Evolutionary conservation across 768 basidiomycete species (phyloP), one percentile per base, ranked within the genome.

Genomic region (Leccinum subtestaceum): DNA sequence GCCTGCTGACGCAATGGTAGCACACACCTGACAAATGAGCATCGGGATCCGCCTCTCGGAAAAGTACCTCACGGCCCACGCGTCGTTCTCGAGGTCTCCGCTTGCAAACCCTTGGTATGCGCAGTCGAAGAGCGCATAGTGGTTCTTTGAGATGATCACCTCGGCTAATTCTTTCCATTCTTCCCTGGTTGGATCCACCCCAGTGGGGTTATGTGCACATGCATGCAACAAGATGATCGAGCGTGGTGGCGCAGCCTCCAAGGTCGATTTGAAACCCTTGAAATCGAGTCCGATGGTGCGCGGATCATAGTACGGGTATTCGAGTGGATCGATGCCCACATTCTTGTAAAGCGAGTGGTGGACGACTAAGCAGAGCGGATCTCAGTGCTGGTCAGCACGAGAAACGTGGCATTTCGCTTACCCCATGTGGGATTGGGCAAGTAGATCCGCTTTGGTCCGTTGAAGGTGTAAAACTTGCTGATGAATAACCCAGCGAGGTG

Each of bases 71-170:
- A 98, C 91, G 13, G 95, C 93, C 82, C 87, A 89, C 6, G 94
- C 95, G 70, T 99, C 97, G 65, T 85, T 84, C 71, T 95, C 88
- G 68, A 97, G 78, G 72, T 93, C 86, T 1, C 95, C 95, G 65
- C 91, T 93, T 17, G 95, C 95, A 73, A 98, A 98, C 17, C 95
- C 95, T 75, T 97, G 95, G 76, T 98, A 98, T 3, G 95, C 95
- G 71, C 89, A 90, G 76, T 98, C 95, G 72, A 98, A 93, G 77
- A 96, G 95, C 32, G 88, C 88, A 68, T 85, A 96, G 72, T 95
- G 95, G 13, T 82, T 79, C 75, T 87, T 89, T 50, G 78, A 74
- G 31, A 88, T 70, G 71, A 97, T 83, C 55, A 87, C 75, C 38
- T 88, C 81, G 40, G 90, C 89, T 65, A 98, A 82, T 58, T 77